A percentile compares a stretch with the other conserved stretches of the same genome.
These are phyloP conservation scores for Neltuma alba DNA, from an alignment of 306 rosid species.

Conservation along the genomic window DNA sequence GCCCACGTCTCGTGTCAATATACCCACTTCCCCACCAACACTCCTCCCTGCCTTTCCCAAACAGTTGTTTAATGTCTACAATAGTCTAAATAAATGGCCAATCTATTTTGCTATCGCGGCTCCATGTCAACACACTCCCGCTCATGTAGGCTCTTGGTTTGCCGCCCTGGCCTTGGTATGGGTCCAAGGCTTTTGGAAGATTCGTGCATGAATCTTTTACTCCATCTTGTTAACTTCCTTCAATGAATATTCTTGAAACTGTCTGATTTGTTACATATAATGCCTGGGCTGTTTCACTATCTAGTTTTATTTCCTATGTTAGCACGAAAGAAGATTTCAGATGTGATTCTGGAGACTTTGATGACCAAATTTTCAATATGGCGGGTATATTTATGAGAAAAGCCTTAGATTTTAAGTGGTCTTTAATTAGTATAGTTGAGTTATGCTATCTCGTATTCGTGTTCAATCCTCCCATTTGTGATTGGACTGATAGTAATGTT, in stretches of 20 bases:
- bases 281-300: conserved; percentile 7
- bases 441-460: neutral
- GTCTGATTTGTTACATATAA: conserved; percentile 1
- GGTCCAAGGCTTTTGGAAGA: conserved; percentile 3
- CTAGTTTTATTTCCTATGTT: conserved; percentile 12
- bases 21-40: too few species aligned
- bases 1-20: too few species aligned
- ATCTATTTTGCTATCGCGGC: neutral
- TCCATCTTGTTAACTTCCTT: neutral
- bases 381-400: neutral
- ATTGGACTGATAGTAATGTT: neutral
- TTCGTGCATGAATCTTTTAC: neutral
- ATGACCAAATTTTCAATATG: neutral
- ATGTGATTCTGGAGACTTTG: neutral
- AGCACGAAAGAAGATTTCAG: neutral
- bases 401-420: neutral
- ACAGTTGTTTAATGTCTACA: conserved; percentile 1
- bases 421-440: neutral
- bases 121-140: neutral
- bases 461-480: neutral
- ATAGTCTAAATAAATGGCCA: conserved; percentile 24
- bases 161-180: neutral
- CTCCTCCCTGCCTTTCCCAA: too few species aligned
- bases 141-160: neutral
- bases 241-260: conserved; percentile 20